phyloP scores from a whole-genome alignment of 495 filamentous ascomycete genomes.

The Acidiella bohemica region DNA sequence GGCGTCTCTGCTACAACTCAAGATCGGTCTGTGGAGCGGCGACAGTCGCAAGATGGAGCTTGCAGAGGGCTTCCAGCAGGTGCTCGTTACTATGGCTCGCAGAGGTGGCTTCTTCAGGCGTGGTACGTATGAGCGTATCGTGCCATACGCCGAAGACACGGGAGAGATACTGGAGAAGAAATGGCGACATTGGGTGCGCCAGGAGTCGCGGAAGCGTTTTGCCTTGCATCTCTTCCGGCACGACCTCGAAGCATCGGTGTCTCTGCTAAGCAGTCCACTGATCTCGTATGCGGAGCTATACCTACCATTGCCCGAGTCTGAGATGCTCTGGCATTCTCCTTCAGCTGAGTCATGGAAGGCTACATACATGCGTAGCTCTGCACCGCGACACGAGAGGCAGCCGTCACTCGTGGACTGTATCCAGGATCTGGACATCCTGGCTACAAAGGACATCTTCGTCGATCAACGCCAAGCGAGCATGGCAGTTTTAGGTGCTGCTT shows the following conservation, averaged over 20 bases:
- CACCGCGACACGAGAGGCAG: conserved; percentile 17
- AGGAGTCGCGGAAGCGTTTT: conserved; percentile 32
- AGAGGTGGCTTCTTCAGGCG: conserved; percentile 31
- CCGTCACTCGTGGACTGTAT: conserved; percentile 38
- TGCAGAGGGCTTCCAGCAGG: conserved; percentile 44
- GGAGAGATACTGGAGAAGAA: conserved; percentile 39
- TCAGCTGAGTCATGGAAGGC: conserved; percentile 44
- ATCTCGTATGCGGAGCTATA: conserved; percentile 54
- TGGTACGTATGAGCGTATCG: conserved; percentile 35
- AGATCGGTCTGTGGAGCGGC: conserved; percentile 53
- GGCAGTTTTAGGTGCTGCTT: conserved; percentile 43
- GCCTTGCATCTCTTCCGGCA: conserved; percentile 44
- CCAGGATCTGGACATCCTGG: conserved; percentile 37
- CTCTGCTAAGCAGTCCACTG: conserved; percentile 40
- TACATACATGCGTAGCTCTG: conserved; percentile 28
- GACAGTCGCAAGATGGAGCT: conserved; percentile 56
- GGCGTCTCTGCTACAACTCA: conserved; percentile 39
- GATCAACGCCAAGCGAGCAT: conserved; percentile 39
- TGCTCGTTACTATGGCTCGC: conserved; percentile 36
- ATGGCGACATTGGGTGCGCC: conserved; percentile 43
- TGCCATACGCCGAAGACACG: conserved; percentile 33
- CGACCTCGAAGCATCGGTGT: conserved; percentile 45
- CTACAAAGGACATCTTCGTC: conserved; percentile 29
- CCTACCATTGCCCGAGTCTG: conserved; percentile 42
- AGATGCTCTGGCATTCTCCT: conserved; percentile 43